A percentile compares a stretch with the other conserved stretches of the same genome.
Evolutionary conservation across 1,284 basidiomycete genomes (phyloP).

Genomic region (Fistulina hepatica): DNA sequence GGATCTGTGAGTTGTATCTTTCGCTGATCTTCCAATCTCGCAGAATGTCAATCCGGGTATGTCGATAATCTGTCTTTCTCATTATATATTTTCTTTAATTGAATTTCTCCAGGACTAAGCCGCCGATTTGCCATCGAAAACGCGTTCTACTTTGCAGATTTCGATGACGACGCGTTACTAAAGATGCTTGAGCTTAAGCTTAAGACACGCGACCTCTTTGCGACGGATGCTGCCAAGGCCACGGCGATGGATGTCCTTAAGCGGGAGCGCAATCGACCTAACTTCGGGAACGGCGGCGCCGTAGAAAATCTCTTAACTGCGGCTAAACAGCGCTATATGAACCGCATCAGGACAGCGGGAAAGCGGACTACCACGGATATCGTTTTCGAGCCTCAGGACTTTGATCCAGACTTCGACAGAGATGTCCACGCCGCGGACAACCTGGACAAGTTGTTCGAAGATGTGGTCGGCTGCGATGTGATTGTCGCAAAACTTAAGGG

Average conservation of each 20-base stretch:
- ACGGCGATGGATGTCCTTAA: constrained; percentile 43
- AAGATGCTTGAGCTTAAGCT: constrained; percentile 46
- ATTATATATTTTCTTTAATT: too few relatives aligned
- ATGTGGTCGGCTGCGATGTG: constrained; percentile 48
- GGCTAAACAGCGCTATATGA: constrained; percentile 41
- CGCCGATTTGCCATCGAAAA: constrained; percentile 55
- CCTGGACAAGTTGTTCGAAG: constrained; percentile 45
- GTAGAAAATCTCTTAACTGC: constrained; percentile 50
- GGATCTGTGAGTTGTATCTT: too few relatives aligned
- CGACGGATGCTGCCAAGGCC: constrained; percentile 42
- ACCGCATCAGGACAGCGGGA: too few relatives aligned
- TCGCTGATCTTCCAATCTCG: background rate
- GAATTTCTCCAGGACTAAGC: too few relatives aligned
- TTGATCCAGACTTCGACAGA: constrained; percentile 49
- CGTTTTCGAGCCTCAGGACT: constrained; percentile 46
- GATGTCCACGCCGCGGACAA: constrained; percentile 35
- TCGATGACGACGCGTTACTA: constrained; percentile 38
- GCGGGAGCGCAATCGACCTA: constrained; percentile 43
- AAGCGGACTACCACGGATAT: constrained; percentile 30
- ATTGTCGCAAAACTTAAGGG: constrained; percentile 35
- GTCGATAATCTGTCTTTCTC: too few relatives aligned
- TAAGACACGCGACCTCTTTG: constrained; percentile 41
- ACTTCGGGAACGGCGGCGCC: constrained; percentile 59
- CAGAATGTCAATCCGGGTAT: constrained; percentile 63
- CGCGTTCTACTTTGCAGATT: constrained; percentile 59